Base-by-base conservation (phyloP, 768 basidiomycete species). In the Auricularia cornea region DNA sequence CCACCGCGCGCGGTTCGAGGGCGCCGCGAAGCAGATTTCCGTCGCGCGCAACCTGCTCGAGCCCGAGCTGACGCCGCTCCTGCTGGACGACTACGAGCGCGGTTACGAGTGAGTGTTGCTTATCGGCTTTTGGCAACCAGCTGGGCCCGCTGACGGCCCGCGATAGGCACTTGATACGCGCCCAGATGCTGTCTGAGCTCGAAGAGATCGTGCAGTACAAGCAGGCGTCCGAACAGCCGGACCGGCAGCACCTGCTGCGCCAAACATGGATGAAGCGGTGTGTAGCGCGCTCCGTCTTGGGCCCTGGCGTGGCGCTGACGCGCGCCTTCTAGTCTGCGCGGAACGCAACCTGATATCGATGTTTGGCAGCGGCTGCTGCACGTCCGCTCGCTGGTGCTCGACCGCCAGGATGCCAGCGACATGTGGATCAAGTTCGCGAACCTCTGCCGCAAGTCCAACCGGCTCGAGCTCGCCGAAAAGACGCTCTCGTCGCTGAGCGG, bases 391-490 rank as follows among this genome's bases (percentile, higher is more conserved):
- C 73, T 81, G 48, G 79, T 80, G 60, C 69, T 82, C 28, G 77
- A 72, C 3, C 80, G 80, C 1, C 75, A 72, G 20, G 79, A 82
- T 62, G 78, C 80, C 66, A 78, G 75, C 64, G 77, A 79, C 59
- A 80, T 79, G 67, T 80, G 79, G 78, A 80, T 82, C 72, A 78
- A 79, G 65, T 81, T 82, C 67, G 79, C 80, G 29, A 81, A 82
- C 66, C 72, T 82, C 2, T 82, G 81, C 64, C 78, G 80, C 54
- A 80, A 79, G 63, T 78, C 77, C 16, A 78, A 78, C 51, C 72
- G 81, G 1, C 70, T 80, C 41, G 74, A 74, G 18, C 70, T 81
- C 12, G 79, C 80, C 12, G 78, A 79, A 60, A 80, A 80, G 70
- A 79, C 79, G 3, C 72, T 82, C 64, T 77, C 77, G 32, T 79